Evolutionary conservation across 2,329 filamentous ascomycete genomes (phyloP).

Genomic region (Paecilomyces sp.): DNA sequence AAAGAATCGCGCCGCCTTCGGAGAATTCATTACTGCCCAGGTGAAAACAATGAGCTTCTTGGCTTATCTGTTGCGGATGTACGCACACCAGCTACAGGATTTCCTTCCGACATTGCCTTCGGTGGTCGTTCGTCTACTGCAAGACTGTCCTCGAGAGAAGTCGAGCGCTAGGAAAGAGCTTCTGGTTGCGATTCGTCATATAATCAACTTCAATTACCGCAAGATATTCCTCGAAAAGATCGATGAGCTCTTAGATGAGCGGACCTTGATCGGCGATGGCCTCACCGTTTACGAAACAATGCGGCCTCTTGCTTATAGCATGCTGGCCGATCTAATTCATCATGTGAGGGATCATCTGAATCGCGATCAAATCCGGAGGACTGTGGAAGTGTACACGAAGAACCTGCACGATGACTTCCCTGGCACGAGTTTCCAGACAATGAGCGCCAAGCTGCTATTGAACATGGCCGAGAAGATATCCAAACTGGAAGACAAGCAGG

Average conservation of each 20-base stretch:
- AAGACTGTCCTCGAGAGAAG: conserved; percentile 92
- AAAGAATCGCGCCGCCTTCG: conserved; percentile 87
- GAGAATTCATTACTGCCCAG: conserved; percentile 94
- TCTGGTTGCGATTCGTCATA: conserved; percentile 91
- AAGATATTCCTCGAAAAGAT: conserved; percentile 94
- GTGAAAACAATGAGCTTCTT: conserved; percentile 99
- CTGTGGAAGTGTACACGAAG: conserved; percentile 93
- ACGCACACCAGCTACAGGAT: conserved; percentile 77
- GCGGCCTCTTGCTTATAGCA: conserved; percentile 91
- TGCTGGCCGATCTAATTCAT: conserved; percentile 96
- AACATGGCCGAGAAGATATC: conserved; percentile 99
- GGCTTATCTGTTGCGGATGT: conserved; percentile 83
- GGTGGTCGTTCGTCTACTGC: conserved; percentile 82
- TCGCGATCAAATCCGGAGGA: conserved; percentile 87
- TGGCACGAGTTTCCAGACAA: conserved; percentile 97
- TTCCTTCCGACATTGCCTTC: conserved; percentile 79
- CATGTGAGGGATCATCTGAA: conserved; percentile 86
- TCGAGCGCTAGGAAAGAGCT: conserved; percentile 91
- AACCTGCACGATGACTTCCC: conserved; percentile 94
- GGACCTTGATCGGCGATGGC: conserved; percentile 89
- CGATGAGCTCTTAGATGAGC: conserved; percentile 87
- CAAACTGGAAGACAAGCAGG: conserved; percentile 84
- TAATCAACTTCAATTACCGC: conserved; percentile 98
- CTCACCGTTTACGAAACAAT: conserved; percentile 96
- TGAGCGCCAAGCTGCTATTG: conserved; percentile 93